Evolutionary conservation across 176 grass and related monocot genomes (phyloP).

Genomic region (Thalia dealbata): DNA sequence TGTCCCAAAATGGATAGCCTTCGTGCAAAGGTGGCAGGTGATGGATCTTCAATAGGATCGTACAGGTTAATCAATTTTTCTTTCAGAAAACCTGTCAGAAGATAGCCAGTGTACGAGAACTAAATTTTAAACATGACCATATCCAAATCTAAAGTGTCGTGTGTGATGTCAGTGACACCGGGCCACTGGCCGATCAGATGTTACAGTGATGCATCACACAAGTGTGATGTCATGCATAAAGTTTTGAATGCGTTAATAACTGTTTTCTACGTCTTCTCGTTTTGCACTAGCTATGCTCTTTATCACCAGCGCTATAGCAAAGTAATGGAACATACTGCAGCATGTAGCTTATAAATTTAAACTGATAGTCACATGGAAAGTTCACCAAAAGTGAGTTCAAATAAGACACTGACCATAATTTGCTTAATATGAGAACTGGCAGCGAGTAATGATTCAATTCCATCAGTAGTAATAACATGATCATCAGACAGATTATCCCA

Average conservation of each 20-base stretch:
- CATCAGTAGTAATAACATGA: conserved; percentile 36
- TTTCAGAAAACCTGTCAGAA: conserved; percentile 27
- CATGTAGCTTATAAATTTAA: background rate
- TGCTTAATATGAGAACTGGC: conserved; percentile 65
- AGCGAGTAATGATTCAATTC: conserved; percentile 40
- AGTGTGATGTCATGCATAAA: background rate
- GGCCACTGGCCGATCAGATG: no score
- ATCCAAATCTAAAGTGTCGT: background rate
- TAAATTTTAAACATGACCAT: conserved; percentile 1
- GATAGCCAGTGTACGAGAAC: conserved; percentile 20
- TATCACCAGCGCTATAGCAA: background rate
- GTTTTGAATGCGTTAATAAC: background rate
- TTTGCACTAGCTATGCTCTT: background rate
- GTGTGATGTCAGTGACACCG: background rate
- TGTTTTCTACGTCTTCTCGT: background rate
- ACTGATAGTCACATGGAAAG: background rate
- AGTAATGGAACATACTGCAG: background rate
- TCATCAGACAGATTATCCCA: conserved; percentile 36
- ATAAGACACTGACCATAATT: conserved; percentile 32
- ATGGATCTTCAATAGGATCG: conserved; percentile 77
- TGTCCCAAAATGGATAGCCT: conserved; percentile 45
- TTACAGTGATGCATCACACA: background rate
- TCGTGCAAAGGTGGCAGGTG: conserved; percentile 40
- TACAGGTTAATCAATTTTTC: conserved; percentile 74
- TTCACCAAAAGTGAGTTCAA: background rate